These are phyloP conservation scores for Porphyra umbilicalis DNA, from an alignment of 31 red algal genomes.

Conservation along the genomic window DNA sequence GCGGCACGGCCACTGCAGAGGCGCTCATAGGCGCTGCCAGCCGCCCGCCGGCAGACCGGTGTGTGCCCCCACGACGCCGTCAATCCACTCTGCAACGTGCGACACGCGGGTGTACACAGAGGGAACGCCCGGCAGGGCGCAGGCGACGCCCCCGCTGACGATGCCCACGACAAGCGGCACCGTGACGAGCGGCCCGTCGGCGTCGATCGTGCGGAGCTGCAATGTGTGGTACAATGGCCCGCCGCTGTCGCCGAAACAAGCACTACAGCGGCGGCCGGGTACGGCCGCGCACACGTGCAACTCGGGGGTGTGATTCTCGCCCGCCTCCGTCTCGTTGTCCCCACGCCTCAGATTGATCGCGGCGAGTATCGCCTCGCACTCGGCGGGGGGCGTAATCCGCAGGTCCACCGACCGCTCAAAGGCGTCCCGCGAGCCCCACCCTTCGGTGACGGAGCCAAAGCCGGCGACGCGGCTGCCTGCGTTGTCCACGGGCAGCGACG, in stretches of 20 bases:
- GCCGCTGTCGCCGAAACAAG: slow-evolving; percentile 34
- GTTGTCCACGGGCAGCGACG: too few relatives aligned
- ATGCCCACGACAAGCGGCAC: slow-evolving; percentile 33
- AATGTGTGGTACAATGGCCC: slow-evolving; percentile 33
- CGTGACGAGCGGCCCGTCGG: too few relatives aligned
- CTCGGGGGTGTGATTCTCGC: not conserved
- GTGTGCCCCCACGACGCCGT: too few relatives aligned
- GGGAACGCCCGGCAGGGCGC: slow-evolving; percentile 12
- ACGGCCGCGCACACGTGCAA: slow-evolving; percentile 43
- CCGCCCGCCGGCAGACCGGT: too few relatives aligned
- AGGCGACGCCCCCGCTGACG: slow-evolving; percentile 20
- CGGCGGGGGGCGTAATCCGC: slow-evolving; percentile 12
- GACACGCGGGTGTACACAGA: slow-evolving; percentile 27
- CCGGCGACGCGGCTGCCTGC: slow-evolving; percentile 17
- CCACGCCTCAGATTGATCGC: too few relatives aligned
- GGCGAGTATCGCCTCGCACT: slow-evolving; percentile 13
- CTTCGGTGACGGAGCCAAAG: slow-evolving; percentile 23
- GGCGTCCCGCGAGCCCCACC: slow-evolving; percentile 4
- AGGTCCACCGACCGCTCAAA: slow-evolving; percentile 18
- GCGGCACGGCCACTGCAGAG: too few relatives aligned
- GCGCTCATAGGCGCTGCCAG: too few relatives aligned
- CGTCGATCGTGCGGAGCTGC: too few relatives aligned
- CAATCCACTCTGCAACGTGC: slow-evolving; percentile 20
- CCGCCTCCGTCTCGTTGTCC: too few relatives aligned
- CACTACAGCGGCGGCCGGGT: slow-evolving; percentile 17